Evolutionary conservation across 257 asterid genomes (phyloP), one percentile per base, ranked within the genome.

Genomic region (Osmanthus fragrans): DNA sequence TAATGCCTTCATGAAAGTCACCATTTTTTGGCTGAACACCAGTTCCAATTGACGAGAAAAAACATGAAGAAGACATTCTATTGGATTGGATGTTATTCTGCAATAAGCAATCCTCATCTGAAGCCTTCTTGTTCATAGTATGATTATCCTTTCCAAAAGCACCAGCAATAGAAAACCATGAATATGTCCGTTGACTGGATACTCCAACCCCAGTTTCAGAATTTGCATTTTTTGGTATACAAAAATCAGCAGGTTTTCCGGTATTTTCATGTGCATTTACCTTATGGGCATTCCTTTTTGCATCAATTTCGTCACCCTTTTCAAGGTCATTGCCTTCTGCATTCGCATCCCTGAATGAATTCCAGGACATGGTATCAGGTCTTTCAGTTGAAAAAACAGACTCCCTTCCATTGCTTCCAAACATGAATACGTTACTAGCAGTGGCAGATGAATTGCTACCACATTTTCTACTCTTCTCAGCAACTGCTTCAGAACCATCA

Each of bases 401-500:
- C 63, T 77, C 72, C 32, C 70, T 76, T 11, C 75, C 29, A 63
- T 76, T 79, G 72, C 81, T 82, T 80, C 88, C 85, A 72, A 89
- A 82, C 65, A 89, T 82, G 81, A 89, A 88, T 69, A 47, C 74
- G 68, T 83, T 81, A 73, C 82, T 71, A 51, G 64, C 18, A 79
- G 74, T 29, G 65, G 74, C 70, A 25, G 70, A n/a, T 39, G 76
- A 82, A 72, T 81, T 82, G 64, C 70, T 71, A 64, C 77, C 73
- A 36, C 71, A 63, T 40, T 23, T 77, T 69, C 65, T 73, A 32
- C 80, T 54, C 81, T 85, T 83, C 73, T 84, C 66, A 71, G 76
- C 78, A 79, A 82, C 80, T 54, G 76, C 78, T 73, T 80, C 82
- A 70, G 89, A 80, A 68, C 78, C 90, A 78, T 80, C 87, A 66